Conservation (phyloP, 108 stramenopile genomes). For the Fistulifera solaris region DNA sequence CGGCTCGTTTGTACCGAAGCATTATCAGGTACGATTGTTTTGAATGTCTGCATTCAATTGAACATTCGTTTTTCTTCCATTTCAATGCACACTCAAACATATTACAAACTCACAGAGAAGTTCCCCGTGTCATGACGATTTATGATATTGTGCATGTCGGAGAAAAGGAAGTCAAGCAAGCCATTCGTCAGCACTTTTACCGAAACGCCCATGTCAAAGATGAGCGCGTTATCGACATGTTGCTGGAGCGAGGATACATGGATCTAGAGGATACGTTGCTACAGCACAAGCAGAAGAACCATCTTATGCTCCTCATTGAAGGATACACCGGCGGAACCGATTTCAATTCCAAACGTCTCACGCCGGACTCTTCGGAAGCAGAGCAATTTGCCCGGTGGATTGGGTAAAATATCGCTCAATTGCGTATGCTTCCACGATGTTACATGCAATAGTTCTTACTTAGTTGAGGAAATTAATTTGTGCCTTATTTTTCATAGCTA, state of each 20-base stretch:
- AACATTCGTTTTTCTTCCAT: not conserved
- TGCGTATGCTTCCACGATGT: too few species aligned
- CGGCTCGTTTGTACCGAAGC: not conserved
- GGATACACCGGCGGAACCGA: conserved; percentile 18
- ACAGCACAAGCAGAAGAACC: conserved; percentile 87
- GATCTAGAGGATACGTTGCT: conserved; percentile 82
- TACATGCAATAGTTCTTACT: too few species aligned
- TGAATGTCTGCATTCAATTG: not conserved
- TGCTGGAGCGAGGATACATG: conserved; percentile 88
- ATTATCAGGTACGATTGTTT: conserved; percentile 3
- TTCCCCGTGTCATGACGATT: conserved; percentile 82
- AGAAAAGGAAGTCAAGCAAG: conserved; percentile 42
- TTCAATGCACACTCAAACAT: too few species aligned
- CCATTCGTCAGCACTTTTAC: conserved; percentile 64
- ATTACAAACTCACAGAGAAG: conserved; percentile 65
- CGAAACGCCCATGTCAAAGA: conserved; percentile 67
- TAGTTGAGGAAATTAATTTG: too few species aligned
- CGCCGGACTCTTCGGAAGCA: conserved; percentile 3
- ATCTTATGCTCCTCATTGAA: conserved; percentile 75
- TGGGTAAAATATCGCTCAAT: too few species aligned
- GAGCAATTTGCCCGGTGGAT: conserved; percentile 3
- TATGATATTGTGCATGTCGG: conserved; percentile 83
- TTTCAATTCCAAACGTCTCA: not conserved
- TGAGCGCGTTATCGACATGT: conserved; percentile 63
- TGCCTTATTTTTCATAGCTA: too few species aligned